Conservation (phyloP, 2,329 filamentous ascomycete genomes). For the Pestalotiopsis sp. region DNA sequence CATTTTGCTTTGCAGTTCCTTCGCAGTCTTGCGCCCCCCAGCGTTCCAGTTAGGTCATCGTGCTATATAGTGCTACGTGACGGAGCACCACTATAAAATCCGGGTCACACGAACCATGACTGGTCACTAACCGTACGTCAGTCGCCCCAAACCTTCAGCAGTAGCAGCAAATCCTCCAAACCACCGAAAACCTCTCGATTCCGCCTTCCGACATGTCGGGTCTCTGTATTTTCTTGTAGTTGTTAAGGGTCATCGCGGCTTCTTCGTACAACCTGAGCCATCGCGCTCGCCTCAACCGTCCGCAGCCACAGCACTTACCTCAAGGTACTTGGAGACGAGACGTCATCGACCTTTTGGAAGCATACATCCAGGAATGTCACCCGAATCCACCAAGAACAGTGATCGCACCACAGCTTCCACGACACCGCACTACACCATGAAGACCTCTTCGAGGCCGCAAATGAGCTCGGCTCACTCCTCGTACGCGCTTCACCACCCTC, state of each 20-base stretch:
- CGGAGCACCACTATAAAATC: constrained; percentile 6
- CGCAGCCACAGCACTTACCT: not conserved
- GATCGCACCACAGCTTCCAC: constrained; percentile 5
- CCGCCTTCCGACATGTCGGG: constrained; percentile 7
- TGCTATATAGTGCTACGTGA: not conserved
- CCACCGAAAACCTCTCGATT: not conserved
- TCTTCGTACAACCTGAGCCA: not conserved
- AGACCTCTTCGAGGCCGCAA: constrained; percentile 31
- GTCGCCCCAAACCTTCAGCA: constrained; percentile 1
- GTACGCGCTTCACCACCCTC: constrained; percentile 22
- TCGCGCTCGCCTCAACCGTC: not conserved
- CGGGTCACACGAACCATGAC: constrained; percentile 1
- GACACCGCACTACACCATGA: constrained; percentile 35
- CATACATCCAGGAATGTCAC: not conserved
- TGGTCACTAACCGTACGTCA: constrained; percentile 3
- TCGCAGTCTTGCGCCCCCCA: not conserved
- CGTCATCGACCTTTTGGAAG: not conserved
- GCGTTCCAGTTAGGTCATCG: not conserved
- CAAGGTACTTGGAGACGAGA: not conserved
- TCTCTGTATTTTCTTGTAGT: not conserved
- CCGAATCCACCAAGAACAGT: constrained; percentile 3
- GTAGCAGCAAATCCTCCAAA: not conserved
- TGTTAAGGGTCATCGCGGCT: not conserved
- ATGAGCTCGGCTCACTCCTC: constrained; percentile 29
- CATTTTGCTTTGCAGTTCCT: not conserved